These are phyloP conservation scores for Russula dissimulans DNA, from an alignment of 768 basidiomycete species.

Conservation along the genomic window DNA sequence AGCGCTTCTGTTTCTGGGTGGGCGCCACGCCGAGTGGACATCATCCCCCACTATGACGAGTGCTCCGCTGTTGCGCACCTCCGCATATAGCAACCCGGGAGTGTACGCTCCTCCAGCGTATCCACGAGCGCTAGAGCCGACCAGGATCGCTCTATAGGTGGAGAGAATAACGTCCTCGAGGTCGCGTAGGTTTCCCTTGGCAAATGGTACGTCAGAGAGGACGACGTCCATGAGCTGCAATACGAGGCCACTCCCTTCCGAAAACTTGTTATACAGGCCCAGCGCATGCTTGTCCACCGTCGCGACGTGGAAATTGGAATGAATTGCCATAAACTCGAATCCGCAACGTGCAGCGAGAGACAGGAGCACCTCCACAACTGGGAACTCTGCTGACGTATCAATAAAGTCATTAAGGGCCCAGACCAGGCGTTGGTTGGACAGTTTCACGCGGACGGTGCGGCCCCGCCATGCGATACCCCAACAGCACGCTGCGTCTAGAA, in stretches of 20 bases:
- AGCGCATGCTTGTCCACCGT: neutral
- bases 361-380: conserved; percentile 11
- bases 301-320: neutral
- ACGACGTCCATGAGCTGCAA: conserved; percentile 11
- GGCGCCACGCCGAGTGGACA: neutral
- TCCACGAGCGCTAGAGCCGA: neutral
- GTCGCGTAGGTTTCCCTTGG: conserved; percentile 1
- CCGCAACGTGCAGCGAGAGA: conserved; percentile 12
- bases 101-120: neutral
- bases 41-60: neutral
- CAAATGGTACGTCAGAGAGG: conserved; percentile 1
- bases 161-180: conserved; percentile 10
- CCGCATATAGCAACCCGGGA: conserved; percentile 9
- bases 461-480: conserved; percentile 15
- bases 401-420: conserved; percentile 14
- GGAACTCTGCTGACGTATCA: conserved; percentile 1
- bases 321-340: conserved; percentile 13
- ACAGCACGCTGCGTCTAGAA: conserved; percentile 17
- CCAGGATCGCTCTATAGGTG: conserved; percentile 6
- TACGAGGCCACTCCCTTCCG: conserved; percentile 11
- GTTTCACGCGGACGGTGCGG: conserved; percentile 10
- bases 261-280: conserved; percentile 4
- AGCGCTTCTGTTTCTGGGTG: neutral
- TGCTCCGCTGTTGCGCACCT: conserved; percentile 8
- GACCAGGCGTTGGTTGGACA: conserved; percentile 12